Percentiles rank a stretch among this genome's conserved stretches.
phyloP scores from a whole-genome alignment of 805 yeast genomes.

The Saturnispora serradocipensis region DNA sequence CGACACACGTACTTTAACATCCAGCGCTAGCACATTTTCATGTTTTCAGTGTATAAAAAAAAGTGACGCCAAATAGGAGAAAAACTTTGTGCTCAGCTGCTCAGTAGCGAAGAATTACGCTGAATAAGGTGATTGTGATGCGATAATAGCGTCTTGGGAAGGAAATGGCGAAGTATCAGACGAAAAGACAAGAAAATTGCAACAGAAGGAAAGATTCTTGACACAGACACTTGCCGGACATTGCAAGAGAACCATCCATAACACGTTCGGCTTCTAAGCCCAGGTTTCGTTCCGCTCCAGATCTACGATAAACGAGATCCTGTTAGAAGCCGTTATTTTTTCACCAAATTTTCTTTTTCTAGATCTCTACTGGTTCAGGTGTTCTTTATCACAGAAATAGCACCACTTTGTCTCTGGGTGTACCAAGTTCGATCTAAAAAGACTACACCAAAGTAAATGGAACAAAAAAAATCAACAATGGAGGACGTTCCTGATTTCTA shows the following conservation, averaged over 20 bases:
- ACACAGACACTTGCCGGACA: too few relatives aligned
- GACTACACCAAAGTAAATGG: not conserved
- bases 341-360: not conserved
- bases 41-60: not conserved
- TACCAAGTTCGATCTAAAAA: not conserved
- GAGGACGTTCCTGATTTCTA: conserved; percentile 44
- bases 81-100: not conserved
- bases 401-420: not conserved
- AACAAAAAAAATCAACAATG: conserved; percentile 2
- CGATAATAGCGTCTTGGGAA: not conserved
- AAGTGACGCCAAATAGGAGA: not conserved
- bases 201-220: too few relatives aligned
- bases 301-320: not conserved
- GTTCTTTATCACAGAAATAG: not conserved
- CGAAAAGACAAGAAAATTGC: too few relatives aligned
- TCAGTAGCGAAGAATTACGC: not conserved
- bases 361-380: not conserved
- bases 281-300: not conserved
- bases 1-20: too few relatives aligned
- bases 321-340: not conserved
- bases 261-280: not conserved
- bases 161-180: too few relatives aligned
- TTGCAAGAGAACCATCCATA: too few relatives aligned
- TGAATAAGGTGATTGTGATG: not conserved
- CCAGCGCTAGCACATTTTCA: too few relatives aligned